Conservation (phyloP, 306 rosid species). For the Psophocarpus tetragonolobus region DNA sequence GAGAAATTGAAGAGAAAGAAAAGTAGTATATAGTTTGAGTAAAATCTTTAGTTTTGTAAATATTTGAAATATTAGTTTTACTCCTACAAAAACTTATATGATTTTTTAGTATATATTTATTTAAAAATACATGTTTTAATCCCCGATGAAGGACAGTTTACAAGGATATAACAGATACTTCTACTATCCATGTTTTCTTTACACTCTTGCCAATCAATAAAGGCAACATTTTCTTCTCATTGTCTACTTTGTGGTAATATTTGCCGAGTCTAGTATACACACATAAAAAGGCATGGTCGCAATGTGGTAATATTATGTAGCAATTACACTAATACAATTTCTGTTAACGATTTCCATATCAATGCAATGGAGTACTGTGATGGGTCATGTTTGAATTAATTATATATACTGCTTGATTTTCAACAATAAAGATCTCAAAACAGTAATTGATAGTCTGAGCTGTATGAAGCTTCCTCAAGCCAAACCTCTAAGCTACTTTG, state of each 20-base stretch:
- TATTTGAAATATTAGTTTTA: background rate
- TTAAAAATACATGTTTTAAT: too few species aligned
- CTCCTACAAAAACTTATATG: too few species aligned
- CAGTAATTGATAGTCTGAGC: background rate
- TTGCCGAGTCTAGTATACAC: background rate
- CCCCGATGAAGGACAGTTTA: background rate
- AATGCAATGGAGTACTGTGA: background rate
- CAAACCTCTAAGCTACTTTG: slow-evolving; percentile 35
- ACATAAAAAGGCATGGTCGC: background rate
- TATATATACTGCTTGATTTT: background rate
- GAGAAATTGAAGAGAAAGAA: background rate
- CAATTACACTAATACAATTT: background rate
- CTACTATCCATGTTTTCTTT: background rate
- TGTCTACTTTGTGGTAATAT: background rate
- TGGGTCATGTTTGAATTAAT: background rate
- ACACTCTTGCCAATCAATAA: background rate
- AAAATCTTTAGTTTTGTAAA: background rate
- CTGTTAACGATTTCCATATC: background rate
- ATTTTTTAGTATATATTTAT: too few species aligned
- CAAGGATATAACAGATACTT: background rate
- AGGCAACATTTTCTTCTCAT: background rate
- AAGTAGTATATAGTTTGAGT: background rate
- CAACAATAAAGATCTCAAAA: background rate
- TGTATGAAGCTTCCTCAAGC: background rate
- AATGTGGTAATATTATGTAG: background rate